These are phyloP conservation scores for Penicillium silybi DNA, from an alignment of 495 filamentous ascomycete genomes.

Conservation along the genomic window DNA sequence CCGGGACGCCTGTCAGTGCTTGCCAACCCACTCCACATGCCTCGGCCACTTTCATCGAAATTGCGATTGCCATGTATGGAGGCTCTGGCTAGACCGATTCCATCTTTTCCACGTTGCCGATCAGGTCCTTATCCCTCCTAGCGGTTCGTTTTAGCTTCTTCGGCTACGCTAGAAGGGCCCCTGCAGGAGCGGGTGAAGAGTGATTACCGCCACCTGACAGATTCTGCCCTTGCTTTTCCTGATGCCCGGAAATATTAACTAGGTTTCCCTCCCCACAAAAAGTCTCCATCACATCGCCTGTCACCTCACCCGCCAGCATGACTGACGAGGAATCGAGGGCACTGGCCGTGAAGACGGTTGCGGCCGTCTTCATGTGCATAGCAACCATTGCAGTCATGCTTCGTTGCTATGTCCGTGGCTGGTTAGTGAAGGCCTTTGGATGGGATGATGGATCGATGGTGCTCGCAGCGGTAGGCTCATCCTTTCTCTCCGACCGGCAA, in stretches of 20 bases:
- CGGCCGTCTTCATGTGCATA: slow-evolving; percentile 37
- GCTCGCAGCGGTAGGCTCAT: slow-evolving; percentile 24
- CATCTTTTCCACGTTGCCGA: background rate
- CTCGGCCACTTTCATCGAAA: background rate
- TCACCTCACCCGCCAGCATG: slow-evolving; percentile 1
- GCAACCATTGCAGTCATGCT: slow-evolving; percentile 34
- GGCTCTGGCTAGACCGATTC: background rate
- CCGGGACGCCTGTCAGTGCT: background rate
- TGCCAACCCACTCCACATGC: background rate
- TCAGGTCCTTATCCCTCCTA: background rate
- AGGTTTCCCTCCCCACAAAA: slow-evolving; percentile 7
- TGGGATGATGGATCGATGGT: slow-evolving; percentile 43
- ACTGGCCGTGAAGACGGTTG: slow-evolving; percentile 28
- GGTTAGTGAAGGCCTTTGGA: slow-evolving; percentile 40
- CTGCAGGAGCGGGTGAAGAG: slow-evolving; percentile 5
- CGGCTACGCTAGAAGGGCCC: slow-evolving; percentile 9
- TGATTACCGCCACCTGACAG: slow-evolving; percentile 1
- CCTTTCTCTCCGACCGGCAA: background rate
- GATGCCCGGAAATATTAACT: background rate
- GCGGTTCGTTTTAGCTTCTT: background rate
- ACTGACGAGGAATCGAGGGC: slow-evolving; percentile 24
- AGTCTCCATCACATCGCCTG: background rate
- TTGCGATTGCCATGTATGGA: background rate
- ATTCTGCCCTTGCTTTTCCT: background rate
- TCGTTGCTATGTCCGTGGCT: slow-evolving; percentile 41